These are phyloP conservation scores for Silene coronaria DNA, from an alignment of 179 eudicot species.

Conservation along the genomic window DNA sequence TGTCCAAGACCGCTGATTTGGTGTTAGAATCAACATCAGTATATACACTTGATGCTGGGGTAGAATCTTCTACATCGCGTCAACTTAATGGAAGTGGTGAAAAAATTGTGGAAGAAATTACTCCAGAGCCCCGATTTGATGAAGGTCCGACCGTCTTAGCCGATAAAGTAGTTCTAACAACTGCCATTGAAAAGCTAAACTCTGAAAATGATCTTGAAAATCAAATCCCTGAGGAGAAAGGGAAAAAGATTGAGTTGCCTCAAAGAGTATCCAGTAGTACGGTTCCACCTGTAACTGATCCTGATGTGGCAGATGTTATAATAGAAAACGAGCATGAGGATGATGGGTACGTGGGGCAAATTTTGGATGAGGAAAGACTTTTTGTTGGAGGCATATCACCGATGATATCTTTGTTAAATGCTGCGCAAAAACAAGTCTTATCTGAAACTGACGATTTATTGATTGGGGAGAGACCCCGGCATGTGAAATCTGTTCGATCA, in stretches of 20 bases:
- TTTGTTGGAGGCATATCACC: constrained; percentile 26
- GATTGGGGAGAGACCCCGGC: constrained; percentile 34
- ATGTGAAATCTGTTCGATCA: constrained; percentile 64
- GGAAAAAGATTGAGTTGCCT: constrained; percentile 15
- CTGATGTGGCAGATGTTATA: constrained; percentile 21
- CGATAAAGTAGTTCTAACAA: constrained; percentile 1
- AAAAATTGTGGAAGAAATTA: constrained; percentile 21
- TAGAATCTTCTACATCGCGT: constrained; percentile 24
- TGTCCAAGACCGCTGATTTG: constrained; percentile 21
- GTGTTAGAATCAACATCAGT: constrained; percentile 22
- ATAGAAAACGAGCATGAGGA: constrained; percentile 24
- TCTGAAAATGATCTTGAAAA: constrained; percentile 22
- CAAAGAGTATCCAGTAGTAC: constrained; percentile 12
- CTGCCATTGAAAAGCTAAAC: constrained; percentile 20
- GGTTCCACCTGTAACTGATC: constrained; percentile 16
- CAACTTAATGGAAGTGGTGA: constrained; percentile 20
- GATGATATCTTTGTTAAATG: constrained; percentile 22
- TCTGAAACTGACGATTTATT: constrained; percentile 30
- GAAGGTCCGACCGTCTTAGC: constrained; percentile 15
- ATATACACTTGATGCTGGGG: constrained; percentile 15
- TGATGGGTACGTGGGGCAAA: constrained; percentile 25
- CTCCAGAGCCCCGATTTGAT: constrained; percentile 3
- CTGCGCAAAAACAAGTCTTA: constrained; percentile 26
- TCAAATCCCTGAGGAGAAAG: constrained; percentile 23
- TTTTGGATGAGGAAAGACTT: constrained; percentile 26